Percentiles rank a stretch among this genome's conserved stretches.
Conservation (phyloP, 2,329 filamentous ascomycete genomes). For the Pseudogymnoascus sp. region DNA sequence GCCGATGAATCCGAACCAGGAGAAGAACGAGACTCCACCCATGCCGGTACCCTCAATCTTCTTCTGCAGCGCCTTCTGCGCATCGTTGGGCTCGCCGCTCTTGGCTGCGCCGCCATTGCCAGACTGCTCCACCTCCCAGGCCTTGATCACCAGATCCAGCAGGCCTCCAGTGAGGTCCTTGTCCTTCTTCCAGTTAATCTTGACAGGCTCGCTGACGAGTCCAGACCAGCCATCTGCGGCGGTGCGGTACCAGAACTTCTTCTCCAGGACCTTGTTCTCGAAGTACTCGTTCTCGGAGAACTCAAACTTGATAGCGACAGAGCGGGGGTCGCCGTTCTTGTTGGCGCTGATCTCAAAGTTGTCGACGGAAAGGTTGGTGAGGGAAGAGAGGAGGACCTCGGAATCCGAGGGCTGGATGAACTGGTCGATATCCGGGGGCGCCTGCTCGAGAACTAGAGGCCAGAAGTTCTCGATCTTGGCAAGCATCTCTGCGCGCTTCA, state of each 20-base stretch:
- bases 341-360: constrained; percentile 66
- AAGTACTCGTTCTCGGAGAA: constrained; percentile 81
- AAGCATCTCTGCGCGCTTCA: constrained; percentile 65
- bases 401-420: constrained; percentile 79
- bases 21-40: constrained; percentile 72
- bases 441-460: constrained; percentile 85
- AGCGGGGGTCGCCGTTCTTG: constrained; percentile 67
- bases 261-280: constrained; percentile 68
- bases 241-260: constrained; percentile 83
- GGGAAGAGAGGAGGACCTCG: constrained; percentile 59
- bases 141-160: constrained; percentile 62
- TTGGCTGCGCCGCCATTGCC: constrained; percentile 30
- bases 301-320: constrained; percentile 67
- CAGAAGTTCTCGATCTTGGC: constrained; percentile 80
- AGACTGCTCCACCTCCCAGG: constrained; percentile 55
- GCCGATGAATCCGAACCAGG: constrained; percentile 77
- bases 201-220: constrained; percentile 80
- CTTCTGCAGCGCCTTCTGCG: constrained; percentile 44
- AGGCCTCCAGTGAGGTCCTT: constrained; percentile 80
- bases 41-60: constrained; percentile 53
- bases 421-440: constrained; percentile 77
- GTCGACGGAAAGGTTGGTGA: constrained; percentile 64
- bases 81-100: constrained; percentile 33
- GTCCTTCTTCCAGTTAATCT: constrained; percentile 78
- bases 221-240: constrained; percentile 62